Evolutionary conservation across 2,329 filamentous ascomycete genomes (phyloP), one percentile per base, ranked within the genome.

Genomic region (Microcyclospora pomicola): DNA sequence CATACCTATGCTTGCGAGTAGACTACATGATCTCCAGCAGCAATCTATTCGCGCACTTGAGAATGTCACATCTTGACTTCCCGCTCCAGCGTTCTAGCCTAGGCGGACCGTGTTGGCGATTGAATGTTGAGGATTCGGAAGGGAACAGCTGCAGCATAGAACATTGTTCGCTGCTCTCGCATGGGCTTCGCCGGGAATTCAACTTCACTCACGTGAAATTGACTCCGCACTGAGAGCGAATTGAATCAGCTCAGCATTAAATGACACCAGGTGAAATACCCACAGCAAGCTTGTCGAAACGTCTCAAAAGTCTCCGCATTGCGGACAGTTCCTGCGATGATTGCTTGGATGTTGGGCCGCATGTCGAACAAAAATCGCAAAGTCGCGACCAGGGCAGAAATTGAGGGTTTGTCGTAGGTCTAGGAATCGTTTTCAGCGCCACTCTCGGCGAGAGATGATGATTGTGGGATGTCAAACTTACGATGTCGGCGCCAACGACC

Each of bases 401-500:
- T 76, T 31, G 73, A 68, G 28, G 64, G 64, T 42, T 66, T 66
- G 53, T 88, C 81, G 57, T 87, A 88, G 1, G 80, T 87, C 58
- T 79, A 49, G n/a, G 15, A 31, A 32, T 31, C 3, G 36, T 49
- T 34, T 24, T 24, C 19, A 47, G 45, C 19, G 27, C 39, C 31
- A 40, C 35, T 31, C 28, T 31, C 12, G 24, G 28, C 5, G 15
- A 31, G 16, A 40, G n/a, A 41, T 14, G 27, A 16, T 12, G 24
- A 33, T 27, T 35, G 39, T 16, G 10, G 3, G 19, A 34, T n/a
- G n/a, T 40, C 40, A 34, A 32, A 51, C 65, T 61, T 56, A 70
- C 67, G 43, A 88, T 72, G 55, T 88, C 82, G 27, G 82, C 80
- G 3, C 81, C 83, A 19, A 88, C 59, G 2, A 87, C 69, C 4